Base-by-base conservation (phyloP, 2,329 filamentous ascomycete genomes). In the Setomelanomma holmii region DNA sequence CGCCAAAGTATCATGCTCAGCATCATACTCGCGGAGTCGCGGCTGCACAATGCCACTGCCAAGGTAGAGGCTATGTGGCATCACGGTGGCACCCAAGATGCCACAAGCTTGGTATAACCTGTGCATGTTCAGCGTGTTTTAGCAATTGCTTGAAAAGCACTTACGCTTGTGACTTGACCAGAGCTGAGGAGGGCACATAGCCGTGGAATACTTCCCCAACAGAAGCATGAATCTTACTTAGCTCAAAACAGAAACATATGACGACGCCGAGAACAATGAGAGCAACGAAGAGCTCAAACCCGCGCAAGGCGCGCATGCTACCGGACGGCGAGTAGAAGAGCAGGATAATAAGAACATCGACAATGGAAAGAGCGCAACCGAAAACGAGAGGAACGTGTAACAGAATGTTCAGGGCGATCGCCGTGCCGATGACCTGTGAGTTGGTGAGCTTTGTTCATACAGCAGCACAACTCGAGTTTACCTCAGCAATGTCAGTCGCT, bases 11-110 rank as follows among this genome's bases (percentile, higher is more conserved):
- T 48, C 2, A 48, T 45, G 50, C 34, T 55, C 51, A 21, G 63
- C 56, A 45, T 75, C 72, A 53, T 65, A 75, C 39, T 75, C 72
- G 51, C 68, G 68, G 14, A 75, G 63, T 22, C 82, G 80, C 5
- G 82, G 75, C 60, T 84, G 82, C 8, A 85, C 82, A 17, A 84
- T 77, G 11, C 82, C 82, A 44, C 79, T 82, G 3, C 83, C 83
- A 2, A 85, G 75, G 58, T 84, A 85, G 45, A 85, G 78, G 27
- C 79, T 82, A 63, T 85, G 83, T n/a, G 83, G 83, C 83, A 85
- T 85, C 22, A 85, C 82, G 0, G 89, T 92, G 3, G 89, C 89
- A 1, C 89, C 89, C 0, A 92, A 79, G 51, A 92, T 92, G 45
- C 89, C 89, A 57, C 89, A 92, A 1, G 88, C 84, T 72, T 84